These are phyloP conservation scores for Scleromitrula shiraiana DNA, from an alignment of 2,329 filamentous ascomycete species.

Conservation along the genomic window DNA sequence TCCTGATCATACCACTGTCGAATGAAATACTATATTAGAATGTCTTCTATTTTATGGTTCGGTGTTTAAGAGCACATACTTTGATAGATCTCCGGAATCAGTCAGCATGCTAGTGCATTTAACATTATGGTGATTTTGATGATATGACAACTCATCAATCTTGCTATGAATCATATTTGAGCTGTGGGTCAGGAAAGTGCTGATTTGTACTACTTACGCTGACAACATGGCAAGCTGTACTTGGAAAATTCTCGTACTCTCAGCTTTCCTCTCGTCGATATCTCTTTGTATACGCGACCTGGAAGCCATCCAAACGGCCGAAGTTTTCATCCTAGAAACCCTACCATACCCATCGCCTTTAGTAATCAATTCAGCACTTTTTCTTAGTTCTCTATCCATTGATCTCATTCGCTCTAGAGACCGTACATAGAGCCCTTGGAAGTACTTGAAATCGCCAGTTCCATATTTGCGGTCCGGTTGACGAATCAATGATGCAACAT, in stretches of 20 bases:
- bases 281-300: constrained; percentile 15
- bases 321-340: constrained; percentile 17
- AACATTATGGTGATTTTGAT: constrained; percentile 18
- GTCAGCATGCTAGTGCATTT: constrained; percentile 11
- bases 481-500: constrained; percentile 16
- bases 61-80: constrained; percentile 1
- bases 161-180: constrained; percentile 13
- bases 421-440: constrained; percentile 15
- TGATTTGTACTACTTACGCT: constrained; percentile 13
- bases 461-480: constrained; percentile 16
- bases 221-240: constrained; percentile 19
- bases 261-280: constrained; percentile 17
- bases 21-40: constrained; percentile 1
- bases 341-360: constrained; percentile 16
- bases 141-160: constrained; percentile 20
- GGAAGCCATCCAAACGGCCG: constrained; percentile 17
- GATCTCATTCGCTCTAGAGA: constrained; percentile 14
- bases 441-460: constrained; percentile 18
- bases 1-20: constrained; percentile 7
- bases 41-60: not conserved
- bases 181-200: not conserved
- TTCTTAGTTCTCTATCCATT: constrained; percentile 15
- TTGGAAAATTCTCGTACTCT: constrained; percentile 19
- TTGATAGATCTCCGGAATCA: constrained; percentile 9
- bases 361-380: constrained; percentile 9